phyloP scores from a whole-genome alignment of 2,329 filamentous ascomycete species.

The Sphaerulina populicola region DNA sequence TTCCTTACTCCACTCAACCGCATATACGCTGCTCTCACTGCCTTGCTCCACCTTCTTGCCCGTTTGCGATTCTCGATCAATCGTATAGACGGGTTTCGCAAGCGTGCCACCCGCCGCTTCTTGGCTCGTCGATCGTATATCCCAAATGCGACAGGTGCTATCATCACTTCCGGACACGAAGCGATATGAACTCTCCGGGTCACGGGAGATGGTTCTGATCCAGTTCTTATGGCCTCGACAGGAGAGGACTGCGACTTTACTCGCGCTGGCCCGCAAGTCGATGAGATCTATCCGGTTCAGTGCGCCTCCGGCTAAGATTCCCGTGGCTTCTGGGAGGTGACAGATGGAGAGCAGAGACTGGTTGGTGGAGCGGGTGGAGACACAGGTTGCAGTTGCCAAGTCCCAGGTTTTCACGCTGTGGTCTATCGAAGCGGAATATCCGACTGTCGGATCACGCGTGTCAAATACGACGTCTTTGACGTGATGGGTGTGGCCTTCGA shows the following conservation, averaged over 20 bases:
- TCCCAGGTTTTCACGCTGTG: constrained; percentile 88
- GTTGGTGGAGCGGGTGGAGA: constrained; percentile 74
- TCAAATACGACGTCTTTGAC: constrained; percentile 81
- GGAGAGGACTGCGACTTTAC: constrained; percentile 76
- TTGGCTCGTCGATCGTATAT: constrained; percentile 62
- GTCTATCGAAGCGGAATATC: constrained; percentile 85
- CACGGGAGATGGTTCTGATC: constrained; percentile 51
- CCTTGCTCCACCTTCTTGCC: constrained; percentile 55
- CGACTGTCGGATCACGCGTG: constrained; percentile 73
- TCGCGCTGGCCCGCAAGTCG: constrained; percentile 73
- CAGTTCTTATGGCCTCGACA: constrained; percentile 78
- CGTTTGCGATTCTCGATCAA: constrained; percentile 65
- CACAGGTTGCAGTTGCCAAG: constrained; percentile 67
- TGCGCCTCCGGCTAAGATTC: constrained; percentile 67
- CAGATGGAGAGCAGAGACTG: constrained; percentile 74
- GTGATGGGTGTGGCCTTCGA: constrained; percentile 62
- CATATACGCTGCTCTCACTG: constrained; percentile 83
- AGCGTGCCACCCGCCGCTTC: constrained; percentile 39
- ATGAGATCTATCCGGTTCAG: constrained; percentile 86
- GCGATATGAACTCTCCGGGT: constrained; percentile 60
- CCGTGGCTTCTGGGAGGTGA: constrained; percentile 57
- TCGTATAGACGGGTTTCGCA: constrained; percentile 66
- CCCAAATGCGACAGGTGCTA: constrained; percentile 88
- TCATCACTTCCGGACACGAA: constrained; percentile 86
- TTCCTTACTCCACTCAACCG: constrained; percentile 73